Evolutionary conservation across 1,284 basidiomycete species (phyloP).

Genomic region (Cryptococcus sp.): DNA sequence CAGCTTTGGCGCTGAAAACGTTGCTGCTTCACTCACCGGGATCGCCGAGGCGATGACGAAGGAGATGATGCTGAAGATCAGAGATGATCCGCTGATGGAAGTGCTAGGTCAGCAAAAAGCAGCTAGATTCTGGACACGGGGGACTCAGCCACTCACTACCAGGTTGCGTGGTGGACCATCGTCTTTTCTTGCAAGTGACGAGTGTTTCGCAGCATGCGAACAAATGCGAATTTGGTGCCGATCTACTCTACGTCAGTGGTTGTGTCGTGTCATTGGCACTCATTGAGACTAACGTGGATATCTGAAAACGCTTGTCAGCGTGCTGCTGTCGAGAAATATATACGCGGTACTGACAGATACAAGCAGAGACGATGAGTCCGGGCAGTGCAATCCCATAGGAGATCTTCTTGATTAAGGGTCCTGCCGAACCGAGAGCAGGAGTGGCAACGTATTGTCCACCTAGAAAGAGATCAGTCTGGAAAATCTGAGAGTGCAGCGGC

Average conservation of each 20-base stretch:
- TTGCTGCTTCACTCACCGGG: background rate
- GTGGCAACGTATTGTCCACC: constrained; percentile 23
- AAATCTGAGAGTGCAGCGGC: too few species aligned
- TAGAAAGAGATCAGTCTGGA: too few species aligned
- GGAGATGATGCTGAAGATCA: constrained; percentile 20
- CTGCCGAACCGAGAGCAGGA: constrained; percentile 39
- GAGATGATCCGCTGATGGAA: constrained; percentile 14
- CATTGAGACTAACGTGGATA: too few species aligned
- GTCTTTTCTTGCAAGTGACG: constrained; percentile 56
- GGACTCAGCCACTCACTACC: too few species aligned
- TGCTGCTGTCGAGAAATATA: too few species aligned
- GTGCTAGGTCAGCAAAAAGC: constrained; percentile 41
- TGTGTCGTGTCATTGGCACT: background rate
- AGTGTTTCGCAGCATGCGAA: constrained; percentile 34
- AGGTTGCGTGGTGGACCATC: constrained; percentile 6
- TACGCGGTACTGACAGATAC: constrained; percentile 11
- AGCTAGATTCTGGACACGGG: constrained; percentile 28
- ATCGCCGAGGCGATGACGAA: constrained; percentile 31
- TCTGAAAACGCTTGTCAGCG: too few species aligned
- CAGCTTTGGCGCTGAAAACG: too few species aligned
- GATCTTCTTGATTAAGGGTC: constrained; percentile 34
- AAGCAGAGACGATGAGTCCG: constrained; percentile 29
- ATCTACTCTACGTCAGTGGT: constrained; percentile 1
- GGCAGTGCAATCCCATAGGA: constrained; percentile 50
- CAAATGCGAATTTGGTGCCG: constrained; percentile 34